These are phyloP conservation scores for Stygiomarasmius scandens DNA, from an alignment of 1,284 basidiomycete species.

Conservation along the genomic window DNA sequence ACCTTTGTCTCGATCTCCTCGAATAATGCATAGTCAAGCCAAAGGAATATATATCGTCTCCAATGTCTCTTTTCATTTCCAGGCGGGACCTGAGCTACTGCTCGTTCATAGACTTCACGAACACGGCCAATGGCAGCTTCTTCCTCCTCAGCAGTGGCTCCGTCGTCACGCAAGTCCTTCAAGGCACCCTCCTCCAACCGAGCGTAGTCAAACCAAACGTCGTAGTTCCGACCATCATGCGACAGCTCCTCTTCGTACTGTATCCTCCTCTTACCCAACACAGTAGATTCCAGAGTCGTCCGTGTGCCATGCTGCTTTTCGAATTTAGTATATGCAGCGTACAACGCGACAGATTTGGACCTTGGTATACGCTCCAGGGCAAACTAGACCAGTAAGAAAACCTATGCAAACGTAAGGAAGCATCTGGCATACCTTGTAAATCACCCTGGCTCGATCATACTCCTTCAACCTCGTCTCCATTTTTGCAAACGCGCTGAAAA, in stretches of 20 bases:
- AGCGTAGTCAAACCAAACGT: constrained; percentile 98
- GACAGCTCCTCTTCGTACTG: constrained; percentile 95
- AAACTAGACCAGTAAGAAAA: constrained; percentile 70
- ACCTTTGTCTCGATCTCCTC: constrained; percentile 96
- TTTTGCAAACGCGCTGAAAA: constrained; percentile 95
- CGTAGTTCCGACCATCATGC: constrained; percentile 91
- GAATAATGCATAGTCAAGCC: constrained; percentile 96
- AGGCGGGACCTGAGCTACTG: constrained; percentile 95
- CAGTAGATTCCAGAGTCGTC: constrained; percentile 88
- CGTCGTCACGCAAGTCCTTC: constrained; percentile 76
- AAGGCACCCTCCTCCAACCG: constrained; percentile 91
- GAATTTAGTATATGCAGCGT: constrained; percentile 93
- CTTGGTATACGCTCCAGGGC: constrained; percentile 89
- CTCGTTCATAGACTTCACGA: constrained; percentile 93
- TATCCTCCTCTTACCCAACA: constrained; percentile 93
- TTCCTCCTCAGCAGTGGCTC: constrained; percentile 67
- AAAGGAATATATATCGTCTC: constrained; percentile 96
- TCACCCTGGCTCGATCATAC: constrained; percentile 94
- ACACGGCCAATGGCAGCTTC: constrained; percentile 65
- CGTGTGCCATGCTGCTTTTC: constrained; percentile 97
- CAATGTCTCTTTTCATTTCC: constrained; percentile 88
- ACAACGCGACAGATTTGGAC: constrained; percentile 85
- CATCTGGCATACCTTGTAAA: constrained; percentile 78
- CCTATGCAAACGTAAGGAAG: constrained; percentile 3
- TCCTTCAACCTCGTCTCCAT: constrained; percentile 98